Conservation (phyloP, 192 early-diverging fungal genomes). For the Entomortierella lignicola region DNA sequence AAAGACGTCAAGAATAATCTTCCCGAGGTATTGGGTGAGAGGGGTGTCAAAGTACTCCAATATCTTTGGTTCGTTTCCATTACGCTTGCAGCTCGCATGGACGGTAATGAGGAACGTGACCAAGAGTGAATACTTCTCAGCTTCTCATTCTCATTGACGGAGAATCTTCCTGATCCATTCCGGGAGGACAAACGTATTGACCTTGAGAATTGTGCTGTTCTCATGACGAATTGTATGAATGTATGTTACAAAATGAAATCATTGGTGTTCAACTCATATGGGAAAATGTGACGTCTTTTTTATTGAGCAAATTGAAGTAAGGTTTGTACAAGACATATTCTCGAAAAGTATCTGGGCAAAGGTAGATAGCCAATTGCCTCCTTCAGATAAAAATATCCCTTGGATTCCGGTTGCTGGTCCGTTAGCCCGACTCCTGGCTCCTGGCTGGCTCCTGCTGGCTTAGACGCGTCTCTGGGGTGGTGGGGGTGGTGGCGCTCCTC, state of each 20-base stretch:
- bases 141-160: background rate
- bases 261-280: too few relatives aligned
- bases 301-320: background rate
- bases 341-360: background rate
- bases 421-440: constrained; percentile 6
- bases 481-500: constrained; percentile 53
- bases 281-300: too few relatives aligned
- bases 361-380: background rate
- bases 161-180: background rate
- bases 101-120: too few relatives aligned
- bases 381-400: background rate
- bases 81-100: too few relatives aligned
- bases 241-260: too few relatives aligned
- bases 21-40: background rate
- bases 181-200: background rate
- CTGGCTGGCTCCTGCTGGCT: constrained; percentile 15
- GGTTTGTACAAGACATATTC: background rate
- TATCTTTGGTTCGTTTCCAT: too few relatives aligned
- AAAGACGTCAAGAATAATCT: background rate
- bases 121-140: background rate
- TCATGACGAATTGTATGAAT: background rate
- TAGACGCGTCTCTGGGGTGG: constrained; percentile 56
- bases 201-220: background rate
- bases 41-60: background rate
- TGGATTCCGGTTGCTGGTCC: constrained; percentile 7